Conservation (phyloP, 129 eudicot species). For the Sambucus nigra region DNA sequence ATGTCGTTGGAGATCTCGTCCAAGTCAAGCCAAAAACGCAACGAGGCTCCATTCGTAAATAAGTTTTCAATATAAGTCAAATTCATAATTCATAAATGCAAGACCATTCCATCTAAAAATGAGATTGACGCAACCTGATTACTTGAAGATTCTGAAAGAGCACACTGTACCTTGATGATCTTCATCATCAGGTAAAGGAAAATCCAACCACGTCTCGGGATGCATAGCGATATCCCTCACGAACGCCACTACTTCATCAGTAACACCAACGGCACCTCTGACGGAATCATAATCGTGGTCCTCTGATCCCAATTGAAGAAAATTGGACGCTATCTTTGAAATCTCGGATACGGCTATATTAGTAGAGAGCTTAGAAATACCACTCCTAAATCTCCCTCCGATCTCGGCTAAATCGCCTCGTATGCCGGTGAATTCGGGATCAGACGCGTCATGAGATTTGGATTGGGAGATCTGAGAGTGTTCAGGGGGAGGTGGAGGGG, state of each 20-base stretch:
- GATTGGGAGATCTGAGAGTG: slow-evolving; percentile 13
- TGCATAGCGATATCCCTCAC: slow-evolving; percentile 76
- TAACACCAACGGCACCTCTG: slow-evolving; percentile 57
- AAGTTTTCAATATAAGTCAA: neutral
- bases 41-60: too few species aligned
- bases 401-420: slow-evolving; percentile 83
- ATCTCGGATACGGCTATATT: slow-evolving; percentile 77
- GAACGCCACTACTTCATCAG: slow-evolving; percentile 75
- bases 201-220: slow-evolving; percentile 97
- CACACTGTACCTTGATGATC: slow-evolving; percentile 29
- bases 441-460: slow-evolving; percentile 18
- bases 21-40: neutral
- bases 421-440: slow-evolving; percentile 36
- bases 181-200: slow-evolving; percentile 62
- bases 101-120: neutral
- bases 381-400: slow-evolving; percentile 80
- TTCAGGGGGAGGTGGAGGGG: slow-evolving; percentile 70
- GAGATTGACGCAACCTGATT: neutral
- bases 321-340: slow-evolving; percentile 63
- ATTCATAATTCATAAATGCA: too few species aligned
- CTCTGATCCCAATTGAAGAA: slow-evolving; percentile 53
- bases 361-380: slow-evolving; percentile 62
- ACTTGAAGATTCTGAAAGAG: neutral
- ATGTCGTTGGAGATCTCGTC: too few species aligned
- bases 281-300: slow-evolving; percentile 35